Base-by-base conservation (phyloP, 225 moss, liverwort and hornwort genomes). In the Pseudisothecium myosuroides region DNA sequence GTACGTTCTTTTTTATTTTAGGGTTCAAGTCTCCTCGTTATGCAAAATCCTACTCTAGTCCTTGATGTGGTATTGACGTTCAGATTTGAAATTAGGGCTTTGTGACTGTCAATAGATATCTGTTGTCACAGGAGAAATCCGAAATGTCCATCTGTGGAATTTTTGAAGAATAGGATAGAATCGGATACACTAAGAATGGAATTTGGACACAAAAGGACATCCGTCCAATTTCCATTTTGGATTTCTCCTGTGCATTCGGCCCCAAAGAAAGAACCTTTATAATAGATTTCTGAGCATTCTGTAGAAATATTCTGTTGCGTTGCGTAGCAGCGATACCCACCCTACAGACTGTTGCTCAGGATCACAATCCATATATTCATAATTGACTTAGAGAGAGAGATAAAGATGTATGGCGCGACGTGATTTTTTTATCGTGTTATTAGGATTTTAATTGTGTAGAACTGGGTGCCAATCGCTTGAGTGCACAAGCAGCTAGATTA, bases 201-300 rank as follows among this genome's bases (percentile, higher is more conserved):
- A 36, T 26, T 50, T 83, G 34, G 65, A 65, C 62, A 15, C 62
- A 22, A 15, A 43, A 43, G 14, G 15, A 61, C 94, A 96, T 78
- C 95, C 94, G 95, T 97, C 54, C 16, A 49, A 26, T 26, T 83
- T 11, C 49, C 18, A 65, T 83, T 65, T 37, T 21, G 50, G 26
- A 65, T 37, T 63, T 27, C 50, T 83, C 49, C 37, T 50, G 83
- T 50, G 37, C 52, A 69, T 78, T 39, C 61, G 60, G 2, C 12
- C 54, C 43, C 22, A 22, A 36, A 62, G 64, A 61, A 19, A 71
- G 60, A 37, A 61, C 36, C 60, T 37, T 49, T 76, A 16, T 3
- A 26, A 63, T n/a, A 4, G 12, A 27, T 50, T 52, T 86, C 49
- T 76, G 29, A 75, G 37, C 62, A 49, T 50, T 64, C 12, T 86